phyloP scores from a whole-genome alignment of 2,329 filamentous ascomycete genomes.

The Cordyceps cicadae region DNA sequence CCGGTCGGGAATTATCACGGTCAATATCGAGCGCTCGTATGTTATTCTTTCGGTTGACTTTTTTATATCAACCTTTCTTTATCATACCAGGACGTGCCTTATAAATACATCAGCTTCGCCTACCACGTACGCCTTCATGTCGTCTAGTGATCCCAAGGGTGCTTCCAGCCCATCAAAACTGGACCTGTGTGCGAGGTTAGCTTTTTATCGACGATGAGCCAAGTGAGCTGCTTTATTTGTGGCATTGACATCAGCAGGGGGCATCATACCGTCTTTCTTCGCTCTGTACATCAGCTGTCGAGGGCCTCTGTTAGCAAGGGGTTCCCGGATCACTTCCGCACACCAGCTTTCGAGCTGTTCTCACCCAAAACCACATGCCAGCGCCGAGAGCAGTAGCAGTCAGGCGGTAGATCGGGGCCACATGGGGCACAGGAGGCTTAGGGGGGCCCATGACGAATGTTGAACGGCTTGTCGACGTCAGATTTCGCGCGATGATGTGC shows the following conservation, averaged over 20 bases:
- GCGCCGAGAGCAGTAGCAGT: slow-evolving; percentile 81
- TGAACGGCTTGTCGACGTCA: not conserved
- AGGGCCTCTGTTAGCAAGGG: slow-evolving; percentile 2
- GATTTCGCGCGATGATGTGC: slow-evolving; percentile 2
- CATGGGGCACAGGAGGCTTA: slow-evolving; percentile 39
- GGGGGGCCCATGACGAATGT: slow-evolving; percentile 23
- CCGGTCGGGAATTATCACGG: not conserved
- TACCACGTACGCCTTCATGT: not conserved
- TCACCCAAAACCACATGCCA: slow-evolving; percentile 99
- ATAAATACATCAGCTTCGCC: not conserved
- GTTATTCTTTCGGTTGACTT: not conserved
- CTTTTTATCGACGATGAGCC: not conserved
- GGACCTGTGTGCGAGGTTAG: slow-evolving; percentile 39
- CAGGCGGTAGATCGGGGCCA: slow-evolving; percentile 65
- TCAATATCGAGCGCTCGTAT: not conserved
- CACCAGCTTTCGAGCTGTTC: slow-evolving; percentile 25
- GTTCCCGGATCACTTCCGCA: not conserved
- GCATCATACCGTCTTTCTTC: slow-evolving; percentile 73
- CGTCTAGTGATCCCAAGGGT: slow-evolving; percentile 86
- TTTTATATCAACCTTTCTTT: not conserved
- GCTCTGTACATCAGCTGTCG: slow-evolving; percentile 85
- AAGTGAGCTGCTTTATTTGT: not conserved
- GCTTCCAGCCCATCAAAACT: slow-evolving; percentile 83
- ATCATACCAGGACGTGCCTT: not conserved
- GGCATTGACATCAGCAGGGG: not conserved